phyloP scores from a whole-genome alignment of 805 yeast species.

The Kurtzmaniella fragi region DNA sequence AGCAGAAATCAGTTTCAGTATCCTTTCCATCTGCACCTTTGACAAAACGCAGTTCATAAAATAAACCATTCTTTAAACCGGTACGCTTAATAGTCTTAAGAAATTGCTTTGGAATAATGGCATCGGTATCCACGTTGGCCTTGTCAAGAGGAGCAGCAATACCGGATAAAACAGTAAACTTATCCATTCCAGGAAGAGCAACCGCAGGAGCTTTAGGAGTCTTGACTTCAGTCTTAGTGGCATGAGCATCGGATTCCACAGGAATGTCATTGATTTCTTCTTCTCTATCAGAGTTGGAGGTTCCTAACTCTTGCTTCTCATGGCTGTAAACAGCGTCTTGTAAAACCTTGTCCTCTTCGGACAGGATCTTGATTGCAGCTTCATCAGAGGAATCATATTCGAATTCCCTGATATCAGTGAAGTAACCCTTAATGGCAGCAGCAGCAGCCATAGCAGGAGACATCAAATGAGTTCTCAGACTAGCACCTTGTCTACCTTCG shows the following conservation, averaged over 20 bases:
- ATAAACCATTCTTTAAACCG: constrained; percentile 82
- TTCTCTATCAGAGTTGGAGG: constrained; percentile 47
- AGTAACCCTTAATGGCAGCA: constrained; percentile 88
- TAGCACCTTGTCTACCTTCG: constrained; percentile 98
- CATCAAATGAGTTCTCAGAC: constrained; percentile 93
- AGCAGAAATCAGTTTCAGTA: constrained; percentile 80
- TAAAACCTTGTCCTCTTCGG: constrained; percentile 46
- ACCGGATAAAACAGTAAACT: constrained; percentile 72
- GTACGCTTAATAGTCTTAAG: constrained; percentile 97
- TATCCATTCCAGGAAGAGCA: constrained; percentile 57
- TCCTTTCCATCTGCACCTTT: constrained; percentile 67
- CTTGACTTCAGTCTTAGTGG: constrained; percentile 26
- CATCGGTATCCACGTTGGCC: constrained; percentile 97
- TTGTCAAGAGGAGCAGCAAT: constrained; percentile 91
- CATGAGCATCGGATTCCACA: constrained; percentile 38
- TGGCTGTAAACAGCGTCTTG: constrained; percentile 70
- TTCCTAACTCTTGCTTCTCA: constrained; percentile 58
- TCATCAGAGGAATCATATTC: constrained; percentile 54
- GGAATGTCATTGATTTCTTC: constrained; percentile 66
- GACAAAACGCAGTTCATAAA: constrained; percentile 80
- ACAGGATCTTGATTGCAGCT: constrained; percentile 50
- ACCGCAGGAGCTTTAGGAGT: constrained; percentile 11
- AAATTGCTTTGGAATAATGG: constrained; percentile 97
- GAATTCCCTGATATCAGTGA: constrained; percentile 85
- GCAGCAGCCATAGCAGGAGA: constrained; percentile 99